Evolutionary conservation across 2,329 filamentous ascomycete genomes (phyloP), one percentile per base, ranked within the genome.

Genomic region (Diplodia intermedia): DNA sequence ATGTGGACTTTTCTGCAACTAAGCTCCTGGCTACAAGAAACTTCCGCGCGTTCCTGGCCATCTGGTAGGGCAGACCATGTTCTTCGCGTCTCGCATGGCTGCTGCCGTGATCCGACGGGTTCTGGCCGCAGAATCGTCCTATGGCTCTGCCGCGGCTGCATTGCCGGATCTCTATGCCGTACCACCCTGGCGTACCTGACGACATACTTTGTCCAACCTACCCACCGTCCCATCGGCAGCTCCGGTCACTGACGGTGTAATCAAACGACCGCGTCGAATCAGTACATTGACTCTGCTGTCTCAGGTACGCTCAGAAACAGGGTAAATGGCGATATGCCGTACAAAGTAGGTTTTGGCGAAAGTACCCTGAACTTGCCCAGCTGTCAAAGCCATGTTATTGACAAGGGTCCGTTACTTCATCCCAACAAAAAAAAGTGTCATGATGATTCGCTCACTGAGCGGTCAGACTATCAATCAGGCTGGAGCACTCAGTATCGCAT

Each of bases 41-140:
- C 47, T 63, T 52, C 60, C 60, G 60, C 60, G 47, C 60, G 60
- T 63, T 63, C 60, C 60, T 63, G 43, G 47, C 47, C 31, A n/a
- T 63, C 47, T 63, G 60, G 60, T 63, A 63, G 47, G 60, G 47
- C 47, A 26, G 31, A 50, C 29, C 60, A 63, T 43, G 43, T 52
- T 63, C 43, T 5, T 11, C 31, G n/a, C 29, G 40, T 18, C 60
- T 52, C 47, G 43, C 43, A 31, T 38, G 29, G 60, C 60, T 52
- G 43, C 18, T 38, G 29, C 14, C 31, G 20, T 14, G 23, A 52
- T 26, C 60, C 60, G 60, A 52, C 47, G 52, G 60, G 60, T 38
- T 20, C 29, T 47, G 47, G 20, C 60, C 47, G 47, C 43, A n/a
- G 18, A 33, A 38, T 63, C 29, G 18, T 36, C 43, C 11, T 52